Evolutionary conservation across 129 eudicot genomes (phyloP).

Genomic region (Oenanthe sinensis): DNA sequence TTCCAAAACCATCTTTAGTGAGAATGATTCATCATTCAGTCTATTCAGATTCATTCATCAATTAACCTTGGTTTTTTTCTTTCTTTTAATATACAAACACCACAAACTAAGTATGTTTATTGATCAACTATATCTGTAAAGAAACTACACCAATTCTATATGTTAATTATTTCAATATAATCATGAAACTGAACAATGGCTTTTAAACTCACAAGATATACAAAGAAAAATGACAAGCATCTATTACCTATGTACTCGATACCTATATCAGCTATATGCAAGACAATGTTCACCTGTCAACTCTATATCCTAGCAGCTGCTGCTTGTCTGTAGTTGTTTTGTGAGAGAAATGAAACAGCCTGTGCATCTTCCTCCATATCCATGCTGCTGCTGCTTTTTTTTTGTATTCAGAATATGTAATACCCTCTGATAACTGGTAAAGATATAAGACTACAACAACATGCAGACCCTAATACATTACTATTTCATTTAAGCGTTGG

Average conservation of each 20-base stretch:
- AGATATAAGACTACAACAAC: conserved; percentile 4
- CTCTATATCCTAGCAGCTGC: not conserved
- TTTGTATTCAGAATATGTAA: not conserved
- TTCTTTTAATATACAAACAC: not conserved
- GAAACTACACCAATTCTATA: not conserved
- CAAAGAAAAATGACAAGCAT: not conserved
- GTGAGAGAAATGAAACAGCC: not conserved
- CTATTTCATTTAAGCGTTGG: not conserved
- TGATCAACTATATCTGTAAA: not conserved
- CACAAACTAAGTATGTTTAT: not conserved
- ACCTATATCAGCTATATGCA: not conserved
- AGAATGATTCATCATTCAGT: too few relatives aligned
- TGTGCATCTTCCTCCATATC: not conserved
- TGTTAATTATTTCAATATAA: not conserved
- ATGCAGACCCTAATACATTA: not conserved
- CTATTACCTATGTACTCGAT: not conserved
- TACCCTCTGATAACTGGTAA: not conserved
- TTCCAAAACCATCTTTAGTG: too few relatives aligned
- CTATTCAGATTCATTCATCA: not conserved
- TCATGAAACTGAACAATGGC: not conserved
- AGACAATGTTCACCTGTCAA: not conserved
- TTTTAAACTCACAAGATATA: not conserved
- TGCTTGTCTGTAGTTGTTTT: not conserved
- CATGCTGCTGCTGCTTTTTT: not conserved
- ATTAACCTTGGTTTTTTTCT: not conserved